Conservation (phyloP, 257 asterid species). For the Cynanchum wilfordii region DNA sequence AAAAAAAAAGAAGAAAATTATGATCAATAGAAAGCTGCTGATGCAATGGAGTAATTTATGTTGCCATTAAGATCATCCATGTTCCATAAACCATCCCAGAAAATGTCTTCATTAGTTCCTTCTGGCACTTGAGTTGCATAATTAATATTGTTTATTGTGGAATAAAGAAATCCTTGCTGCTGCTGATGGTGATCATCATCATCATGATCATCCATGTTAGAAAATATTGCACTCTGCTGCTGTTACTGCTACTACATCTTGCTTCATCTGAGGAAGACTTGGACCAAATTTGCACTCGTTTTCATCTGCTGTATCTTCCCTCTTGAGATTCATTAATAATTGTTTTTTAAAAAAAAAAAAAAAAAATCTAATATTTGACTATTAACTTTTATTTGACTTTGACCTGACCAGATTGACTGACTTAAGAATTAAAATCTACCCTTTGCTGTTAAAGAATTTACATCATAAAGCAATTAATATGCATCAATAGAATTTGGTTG, state of each 20-base stretch:
- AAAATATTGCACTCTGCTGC: conserved; percentile 1
- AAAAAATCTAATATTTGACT: too few species aligned
- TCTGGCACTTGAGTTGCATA: conserved; percentile 27
- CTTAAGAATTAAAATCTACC: too few species aligned
- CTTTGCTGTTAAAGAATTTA: too few species aligned
- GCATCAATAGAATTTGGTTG: too few species aligned
- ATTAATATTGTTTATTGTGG: conserved; percentile 30
- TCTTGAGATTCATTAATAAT: too few species aligned
- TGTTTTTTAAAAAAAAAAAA: too few species aligned
- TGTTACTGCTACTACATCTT: conserved; percentile 21
- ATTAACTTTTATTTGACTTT: too few species aligned
- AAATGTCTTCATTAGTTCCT: conserved; percentile 36
- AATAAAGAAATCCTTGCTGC: conserved; percentile 28
- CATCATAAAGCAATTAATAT: too few species aligned
- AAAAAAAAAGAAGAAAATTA: too few species aligned
- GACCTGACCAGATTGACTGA: too few species aligned
- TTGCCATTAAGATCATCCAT: conserved; percentile 51
- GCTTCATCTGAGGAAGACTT: conserved; percentile 30
- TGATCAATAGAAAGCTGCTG: conserved; percentile 27
- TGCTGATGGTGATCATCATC: conserved; percentile 19
- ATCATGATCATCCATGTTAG: conserved; percentile 8
- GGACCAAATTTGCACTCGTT: conserved; percentile 21
- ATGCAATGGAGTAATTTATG: conserved; percentile 13
- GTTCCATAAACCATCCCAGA: conserved; percentile 73
- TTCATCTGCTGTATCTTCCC: too few species aligned